Evolutionary conservation across 2,329 filamentous ascomycete genomes (phyloP).

Genomic region (Colletotrichum musae): DNA sequence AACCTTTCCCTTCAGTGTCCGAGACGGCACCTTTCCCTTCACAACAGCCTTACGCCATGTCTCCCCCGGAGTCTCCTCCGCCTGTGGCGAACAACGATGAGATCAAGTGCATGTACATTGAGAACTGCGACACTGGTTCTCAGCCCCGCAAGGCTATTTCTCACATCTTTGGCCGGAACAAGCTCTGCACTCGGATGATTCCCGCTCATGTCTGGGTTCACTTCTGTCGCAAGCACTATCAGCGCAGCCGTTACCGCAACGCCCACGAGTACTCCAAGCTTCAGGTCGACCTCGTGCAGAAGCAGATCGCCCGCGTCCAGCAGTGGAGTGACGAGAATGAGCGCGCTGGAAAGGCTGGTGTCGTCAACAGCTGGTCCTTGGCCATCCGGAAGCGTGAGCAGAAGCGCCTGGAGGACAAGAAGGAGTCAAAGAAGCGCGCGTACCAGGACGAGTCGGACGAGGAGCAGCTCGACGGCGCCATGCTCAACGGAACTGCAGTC

Average conservation of each 20-base stretch:
- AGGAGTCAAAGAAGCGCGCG: conserved; percentile 50
- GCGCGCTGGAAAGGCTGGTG: conserved; percentile 52
- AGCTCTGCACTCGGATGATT: conserved; percentile 80
- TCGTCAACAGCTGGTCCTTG: conserved; percentile 73
- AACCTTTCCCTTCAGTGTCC: conserved; percentile 42
- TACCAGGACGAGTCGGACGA: conserved; percentile 46
- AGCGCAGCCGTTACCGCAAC: conserved; percentile 80
- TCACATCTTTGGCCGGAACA: conserved; percentile 88
- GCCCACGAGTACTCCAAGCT: conserved; percentile 70
- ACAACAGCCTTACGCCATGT: conserved; percentile 43
- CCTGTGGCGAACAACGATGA: conserved; percentile 31
- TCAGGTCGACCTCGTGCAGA: conserved; percentile 75
- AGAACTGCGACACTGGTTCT: conserved; percentile 71
- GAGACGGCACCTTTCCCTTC: conserved; percentile 32
- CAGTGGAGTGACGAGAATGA: conserved; percentile 71
- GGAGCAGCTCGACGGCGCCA: conserved; percentile 50
- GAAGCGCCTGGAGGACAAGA: conserved; percentile 64
- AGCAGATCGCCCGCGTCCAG: conserved; percentile 74
- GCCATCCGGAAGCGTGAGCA: conserved; percentile 76
- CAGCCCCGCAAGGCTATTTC: conserved; percentile 82
- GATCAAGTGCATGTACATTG: conserved; percentile 67
- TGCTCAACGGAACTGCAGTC: conserved; percentile 57
- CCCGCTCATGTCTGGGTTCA: conserved; percentile 80
- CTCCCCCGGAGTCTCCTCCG: conserved; percentile 31
- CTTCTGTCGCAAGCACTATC: conserved; percentile 87